Conservation (phyloP, 768 basidiomycete species). For the Auriscalpium orientale region DNA sequence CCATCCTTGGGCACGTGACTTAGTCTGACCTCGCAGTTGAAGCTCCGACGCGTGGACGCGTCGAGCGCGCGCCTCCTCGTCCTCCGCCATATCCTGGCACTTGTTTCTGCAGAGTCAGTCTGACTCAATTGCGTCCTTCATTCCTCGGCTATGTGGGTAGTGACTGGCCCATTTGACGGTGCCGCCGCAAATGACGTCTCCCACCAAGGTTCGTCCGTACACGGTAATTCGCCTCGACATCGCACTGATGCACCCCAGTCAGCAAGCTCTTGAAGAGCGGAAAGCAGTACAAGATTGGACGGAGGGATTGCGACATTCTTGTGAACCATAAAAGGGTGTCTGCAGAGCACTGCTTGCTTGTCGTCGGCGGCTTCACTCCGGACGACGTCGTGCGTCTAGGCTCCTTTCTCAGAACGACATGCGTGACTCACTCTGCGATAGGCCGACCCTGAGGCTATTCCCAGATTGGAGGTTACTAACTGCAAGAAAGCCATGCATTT, state of each 20-base stretch:
- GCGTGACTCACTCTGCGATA: constrained; percentile 18
- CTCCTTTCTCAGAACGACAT: neutral
- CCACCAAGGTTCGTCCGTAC: constrained; percentile 31
- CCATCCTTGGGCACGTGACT: too few relatives aligned
- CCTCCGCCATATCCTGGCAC: too few relatives aligned
- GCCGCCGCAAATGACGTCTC: constrained; percentile 26
- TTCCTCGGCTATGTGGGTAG: constrained; percentile 40
- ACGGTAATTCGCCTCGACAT: neutral
- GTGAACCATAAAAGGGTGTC: constrained; percentile 62
- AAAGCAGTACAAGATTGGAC: constrained; percentile 45
- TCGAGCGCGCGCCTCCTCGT: too few relatives aligned
- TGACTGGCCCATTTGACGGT: constrained; percentile 49
- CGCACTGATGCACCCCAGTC: constrained; percentile 21
- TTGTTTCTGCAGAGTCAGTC: neutral
- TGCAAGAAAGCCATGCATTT: constrained; percentile 41
- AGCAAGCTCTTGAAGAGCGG: constrained; percentile 59
- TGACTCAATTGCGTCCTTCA: neutral
- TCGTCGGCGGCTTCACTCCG: constrained; percentile 41
- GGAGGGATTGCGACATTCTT: constrained; percentile 41
- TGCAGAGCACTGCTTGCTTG: constrained; percentile 48
- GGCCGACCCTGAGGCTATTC: constrained; percentile 42
- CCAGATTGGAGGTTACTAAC: constrained; percentile 41
- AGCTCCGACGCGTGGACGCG: too few relatives aligned
- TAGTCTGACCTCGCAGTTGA: too few relatives aligned
- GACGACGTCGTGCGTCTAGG: constrained; percentile 49